Evolutionary conservation across 805 yeast genomes (phyloP), one percentile per base, ranked within the genome.

Genomic region (Starmerella riodocensis): DNA sequence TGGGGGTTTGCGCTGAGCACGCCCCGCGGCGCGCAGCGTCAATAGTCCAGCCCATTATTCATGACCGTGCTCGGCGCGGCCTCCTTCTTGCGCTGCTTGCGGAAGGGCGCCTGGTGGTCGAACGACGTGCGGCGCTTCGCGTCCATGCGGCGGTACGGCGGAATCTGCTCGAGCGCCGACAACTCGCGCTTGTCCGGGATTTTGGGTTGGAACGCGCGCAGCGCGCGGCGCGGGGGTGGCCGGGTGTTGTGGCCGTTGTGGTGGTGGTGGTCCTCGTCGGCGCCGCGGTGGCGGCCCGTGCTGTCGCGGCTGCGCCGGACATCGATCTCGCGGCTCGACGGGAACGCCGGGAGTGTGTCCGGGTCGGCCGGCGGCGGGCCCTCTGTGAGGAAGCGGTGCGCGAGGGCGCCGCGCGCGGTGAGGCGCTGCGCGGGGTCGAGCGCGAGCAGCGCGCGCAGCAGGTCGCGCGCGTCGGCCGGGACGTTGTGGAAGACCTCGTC

Each of bases 241-340:
- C 39, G 29, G 4, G 12, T 20, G 3, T 20, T 16, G 7, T 29
- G 23, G 13, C 16, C 18, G 13, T 7, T 11, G 9, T 22, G 23
- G 32, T 37, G 41, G 3, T 20, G 27, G 7, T 29, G 23, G 13
- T 20, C 18, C 12, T 7, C 6, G 9, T 22, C 19, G 32, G 39
- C 40, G 17, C 41, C 36, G 19, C 29, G 24, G 13, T 39, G 43
- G 7, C 42, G 37, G 6, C 40, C 32, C 13, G 46, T 42, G 8
- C 40, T 43, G 25, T 39, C 40, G 17, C 50, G 52, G 24, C 44
- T 44, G 16, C 46, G 43, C 7, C 53, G 52, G 14, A 56, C 56
- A 32, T 84, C 95, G 20, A 85, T 70, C 58, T 88, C 97, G 57
- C 91, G 96, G 45, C 93, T 74, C 47, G 86, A 93, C 48, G 79